phyloP scores from a whole-genome alignment of 164 flowering plant genomes.

The Litsea cubeba region DNA sequence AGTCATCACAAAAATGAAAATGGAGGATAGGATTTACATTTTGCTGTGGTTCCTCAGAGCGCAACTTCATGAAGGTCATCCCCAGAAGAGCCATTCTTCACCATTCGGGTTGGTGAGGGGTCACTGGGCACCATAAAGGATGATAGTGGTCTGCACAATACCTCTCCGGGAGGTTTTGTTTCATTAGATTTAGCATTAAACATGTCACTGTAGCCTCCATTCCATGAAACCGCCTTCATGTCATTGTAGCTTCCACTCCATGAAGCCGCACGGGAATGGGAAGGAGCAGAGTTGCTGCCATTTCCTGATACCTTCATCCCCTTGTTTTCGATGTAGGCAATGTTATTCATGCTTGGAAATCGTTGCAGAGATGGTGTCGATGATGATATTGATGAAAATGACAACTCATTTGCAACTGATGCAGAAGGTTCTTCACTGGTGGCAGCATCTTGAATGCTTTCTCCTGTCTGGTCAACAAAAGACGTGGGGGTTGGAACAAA shows the following conservation, averaged over 20 bases:
- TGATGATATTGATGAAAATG: constrained; percentile 24
- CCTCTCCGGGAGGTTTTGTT: constrained; percentile 41
- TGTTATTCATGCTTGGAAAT: constrained; percentile 66
- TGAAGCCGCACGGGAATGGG: constrained; percentile 68
- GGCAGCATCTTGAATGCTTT: constrained; percentile 26
- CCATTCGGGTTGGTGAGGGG: constrained; percentile 19
- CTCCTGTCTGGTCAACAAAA: constrained; percentile 32
- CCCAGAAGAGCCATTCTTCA: constrained; percentile 29
- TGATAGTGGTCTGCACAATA: constrained; percentile 35
- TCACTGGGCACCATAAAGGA: constrained; percentile 31
- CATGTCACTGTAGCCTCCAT: constrained; percentile 49
- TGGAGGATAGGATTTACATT: background rate
- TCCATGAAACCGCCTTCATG: constrained; percentile 69
- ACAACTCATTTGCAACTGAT: constrained; percentile 25
- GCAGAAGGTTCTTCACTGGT: constrained; percentile 31
- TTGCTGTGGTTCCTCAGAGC: constrained; percentile 31
- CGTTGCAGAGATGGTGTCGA: constrained; percentile 43
- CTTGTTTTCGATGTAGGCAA: constrained; percentile 18
- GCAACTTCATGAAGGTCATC: constrained; percentile 80
- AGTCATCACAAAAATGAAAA: background rate
- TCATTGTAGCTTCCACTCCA: constrained; percentile 73
- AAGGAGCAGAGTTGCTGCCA: constrained; percentile 24
- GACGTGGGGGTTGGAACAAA: constrained; percentile 64
- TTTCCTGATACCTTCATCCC: constrained; percentile 12
- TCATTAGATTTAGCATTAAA: constrained; percentile 23